Conservation (phyloP, 768 basidiomycete species). For the Boletus pseudo-olivaceus region DNA sequence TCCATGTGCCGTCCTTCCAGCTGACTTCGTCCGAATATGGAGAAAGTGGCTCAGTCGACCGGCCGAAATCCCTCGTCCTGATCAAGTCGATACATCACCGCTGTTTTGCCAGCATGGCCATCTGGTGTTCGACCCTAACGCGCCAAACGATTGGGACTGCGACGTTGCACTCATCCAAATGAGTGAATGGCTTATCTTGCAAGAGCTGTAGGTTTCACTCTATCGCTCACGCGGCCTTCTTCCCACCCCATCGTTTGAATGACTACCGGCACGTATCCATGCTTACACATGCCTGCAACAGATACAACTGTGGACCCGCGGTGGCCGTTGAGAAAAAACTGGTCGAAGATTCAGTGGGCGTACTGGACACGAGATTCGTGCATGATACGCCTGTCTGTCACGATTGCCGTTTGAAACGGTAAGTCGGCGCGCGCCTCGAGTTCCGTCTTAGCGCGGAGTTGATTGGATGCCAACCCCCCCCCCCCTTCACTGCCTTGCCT, state of each 20-base stretch:
- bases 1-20: conserved; percentile 56
- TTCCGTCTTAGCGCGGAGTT: conserved; percentile 9
- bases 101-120: conserved; percentile 68
- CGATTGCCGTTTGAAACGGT: conserved; percentile 62
- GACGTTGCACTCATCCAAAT: conserved; percentile 54
- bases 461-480: neutral
- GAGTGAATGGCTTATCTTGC: conserved; percentile 62
- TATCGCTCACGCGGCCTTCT: neutral
- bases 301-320: conserved; percentile 56
- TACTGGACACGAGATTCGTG: conserved; percentile 36
- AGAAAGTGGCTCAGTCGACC: conserved; percentile 64
- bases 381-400: conserved; percentile 55
- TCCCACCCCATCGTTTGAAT: conserved; percentile 6
- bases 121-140: conserved; percentile 66
- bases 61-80: conserved; percentile 52
- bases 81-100: conserved; percentile 53
- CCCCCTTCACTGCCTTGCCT: neutral
- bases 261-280: conserved; percentile 2
- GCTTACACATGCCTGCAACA: conserved; percentile 30
- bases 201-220: conserved; percentile 48
- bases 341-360: conserved; percentile 25
- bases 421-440: conserved; percentile 14
- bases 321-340: conserved; percentile 44
- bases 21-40: conserved; percentile 66
- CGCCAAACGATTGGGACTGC: conserved; percentile 53